phyloP scores from a whole-genome alignment of 116 monocot genomes.

The Zostera marina region DNA sequence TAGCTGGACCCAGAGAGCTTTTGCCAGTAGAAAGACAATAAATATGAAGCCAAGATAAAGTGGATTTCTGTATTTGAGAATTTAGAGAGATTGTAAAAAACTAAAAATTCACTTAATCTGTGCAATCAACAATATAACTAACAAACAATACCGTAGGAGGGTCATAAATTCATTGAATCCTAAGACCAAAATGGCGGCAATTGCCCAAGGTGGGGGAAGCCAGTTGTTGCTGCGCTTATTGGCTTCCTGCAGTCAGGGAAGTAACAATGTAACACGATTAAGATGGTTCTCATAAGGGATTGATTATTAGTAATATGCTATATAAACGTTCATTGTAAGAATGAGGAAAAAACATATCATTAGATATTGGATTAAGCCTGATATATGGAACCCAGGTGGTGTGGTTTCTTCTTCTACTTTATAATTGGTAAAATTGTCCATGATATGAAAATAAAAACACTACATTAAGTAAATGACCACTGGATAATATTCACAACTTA shows the following conservation, averaged over 20 bases:
- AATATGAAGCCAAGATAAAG: constrained; percentile 64
- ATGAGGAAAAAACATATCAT: no score
- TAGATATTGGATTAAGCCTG: no score
- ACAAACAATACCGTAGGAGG: constrained; percentile 42
- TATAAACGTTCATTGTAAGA: not conserved
- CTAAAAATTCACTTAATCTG: not conserved
- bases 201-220: constrained; percentile 80
- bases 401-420: no score
- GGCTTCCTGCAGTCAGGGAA: constrained; percentile 39
- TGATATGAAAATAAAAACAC: no score
- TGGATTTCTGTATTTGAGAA: constrained; percentile 43
- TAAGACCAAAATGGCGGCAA: constrained; percentile 42
- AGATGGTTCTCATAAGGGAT: not conserved
- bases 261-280: not conserved
- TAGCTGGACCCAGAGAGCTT: constrained; percentile 90
- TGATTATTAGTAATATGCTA: not conserved
- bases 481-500: no score
- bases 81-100: not conserved
- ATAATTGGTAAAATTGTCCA: no score
- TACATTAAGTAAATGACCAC: no score
- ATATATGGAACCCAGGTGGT: no score
- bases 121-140: not conserved
- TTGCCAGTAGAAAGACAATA: constrained; percentile 51
- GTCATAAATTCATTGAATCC: constrained; percentile 97
- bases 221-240: constrained; percentile 73